Conservation (phyloP, 176 grass and related monocot genomes). For the Panicum miliaceum region DNA sequence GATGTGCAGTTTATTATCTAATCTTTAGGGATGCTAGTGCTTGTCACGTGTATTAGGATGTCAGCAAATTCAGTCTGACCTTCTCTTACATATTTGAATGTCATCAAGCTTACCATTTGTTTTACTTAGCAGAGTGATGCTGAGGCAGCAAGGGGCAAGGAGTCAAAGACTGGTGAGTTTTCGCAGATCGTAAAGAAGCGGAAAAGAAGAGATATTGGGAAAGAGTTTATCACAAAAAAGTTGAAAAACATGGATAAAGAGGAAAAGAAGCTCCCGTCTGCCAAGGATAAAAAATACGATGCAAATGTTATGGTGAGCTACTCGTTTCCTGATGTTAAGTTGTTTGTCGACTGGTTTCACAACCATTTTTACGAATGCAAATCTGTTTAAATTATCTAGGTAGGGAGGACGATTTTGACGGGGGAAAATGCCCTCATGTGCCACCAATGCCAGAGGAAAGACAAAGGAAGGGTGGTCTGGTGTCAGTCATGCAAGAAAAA, state of each 20-base stretch:
- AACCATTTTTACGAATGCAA: not conserved
- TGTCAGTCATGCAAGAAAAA: slow-evolving; percentile 62
- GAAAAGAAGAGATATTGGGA: not conserved
- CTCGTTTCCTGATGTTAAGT: not conserved
- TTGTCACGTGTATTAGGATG: not conserved
- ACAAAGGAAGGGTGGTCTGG: slow-evolving; percentile 57
- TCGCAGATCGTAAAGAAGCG: not conserved
- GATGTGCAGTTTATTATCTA: not conserved
- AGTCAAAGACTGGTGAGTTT: not conserved
- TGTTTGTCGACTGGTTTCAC: slow-evolving; percentile 12
- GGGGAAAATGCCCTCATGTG: slow-evolving; percentile 62
- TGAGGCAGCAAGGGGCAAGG: not conserved
- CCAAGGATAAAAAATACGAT: slow-evolving; percentile 5
- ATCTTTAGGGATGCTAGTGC: not conserved
- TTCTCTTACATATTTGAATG: not conserved
- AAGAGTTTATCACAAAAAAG: not conserved
- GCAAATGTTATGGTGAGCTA: slow-evolving; percentile 30
- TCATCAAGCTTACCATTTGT: not conserved
- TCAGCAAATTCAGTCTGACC: not conserved
- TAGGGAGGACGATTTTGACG: slow-evolving; percentile 38
- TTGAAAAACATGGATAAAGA: slow-evolving; percentile 17
- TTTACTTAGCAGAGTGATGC: slow-evolving; percentile 4
- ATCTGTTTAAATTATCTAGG: slow-evolving; percentile 35
- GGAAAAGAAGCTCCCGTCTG: not conserved
- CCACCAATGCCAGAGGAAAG: slow-evolving; percentile 76